These are phyloP conservation scores for Fusarium sp. DNA, from an alignment of 2,329 filamentous ascomycete genomes.

Conservation along the genomic window DNA sequence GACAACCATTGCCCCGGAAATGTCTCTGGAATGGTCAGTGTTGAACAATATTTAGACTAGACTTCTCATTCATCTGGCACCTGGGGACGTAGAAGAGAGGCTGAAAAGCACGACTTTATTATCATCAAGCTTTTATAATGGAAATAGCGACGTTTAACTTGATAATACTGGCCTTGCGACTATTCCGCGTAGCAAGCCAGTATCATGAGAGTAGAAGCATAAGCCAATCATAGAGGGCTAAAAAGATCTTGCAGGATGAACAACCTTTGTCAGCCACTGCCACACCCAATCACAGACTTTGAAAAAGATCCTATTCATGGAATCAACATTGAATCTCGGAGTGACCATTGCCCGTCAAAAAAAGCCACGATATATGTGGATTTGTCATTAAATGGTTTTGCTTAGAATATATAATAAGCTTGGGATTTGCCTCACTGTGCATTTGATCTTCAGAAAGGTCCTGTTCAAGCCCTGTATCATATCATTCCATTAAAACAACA, in stretches of 20 bases:
- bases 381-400: not conserved
- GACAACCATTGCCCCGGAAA: conserved; percentile 1
- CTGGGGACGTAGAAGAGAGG: not conserved
- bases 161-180: not conserved
- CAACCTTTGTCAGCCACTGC: not conserved
- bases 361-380: not conserved
- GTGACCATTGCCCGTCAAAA: not conserved
- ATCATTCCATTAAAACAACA: too few relatives aligned
- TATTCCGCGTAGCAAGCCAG: not conserved
- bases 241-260: not conserved
- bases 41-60: not conserved
- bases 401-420: not conserved
- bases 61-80: not conserved
- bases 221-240: not conserved
- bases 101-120: not conserved
- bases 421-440: not conserved
- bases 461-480: not conserved
- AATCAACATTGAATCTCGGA: not conserved
- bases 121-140: too few relatives aligned
- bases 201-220: not conserved
- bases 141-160: not conserved
- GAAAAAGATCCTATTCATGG: not conserved
- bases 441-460: not conserved
- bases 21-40: not conserved
- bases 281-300: not conserved